Conservation (phyloP, 805 yeast species). For the Debaryomyces tyrocola region DNA sequence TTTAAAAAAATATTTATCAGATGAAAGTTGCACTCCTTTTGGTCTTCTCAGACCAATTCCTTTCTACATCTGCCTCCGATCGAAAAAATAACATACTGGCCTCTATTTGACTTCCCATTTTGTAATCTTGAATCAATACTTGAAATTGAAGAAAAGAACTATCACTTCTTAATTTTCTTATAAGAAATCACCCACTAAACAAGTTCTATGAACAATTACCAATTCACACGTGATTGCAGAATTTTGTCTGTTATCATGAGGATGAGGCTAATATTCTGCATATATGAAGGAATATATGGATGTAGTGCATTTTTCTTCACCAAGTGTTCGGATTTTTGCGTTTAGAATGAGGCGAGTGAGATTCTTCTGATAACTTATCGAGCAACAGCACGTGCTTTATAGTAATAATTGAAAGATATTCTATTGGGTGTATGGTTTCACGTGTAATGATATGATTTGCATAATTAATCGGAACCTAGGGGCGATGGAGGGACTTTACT, state of each 20-base stretch:
- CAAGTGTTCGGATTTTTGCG: too few relatives aligned
- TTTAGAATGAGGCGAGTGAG: not conserved
- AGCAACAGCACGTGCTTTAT: conserved; percentile 1
- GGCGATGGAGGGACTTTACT: too few relatives aligned
- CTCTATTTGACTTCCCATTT: conserved; percentile 2
- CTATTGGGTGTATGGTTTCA: not conserved
- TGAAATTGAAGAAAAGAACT: not conserved
- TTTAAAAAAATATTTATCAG: too few relatives aligned
- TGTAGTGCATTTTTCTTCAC: too few relatives aligned
- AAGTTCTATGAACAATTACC: not conserved
- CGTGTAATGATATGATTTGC: not conserved
- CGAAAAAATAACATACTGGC: conserved; percentile 4
- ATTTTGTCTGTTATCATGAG: not conserved
- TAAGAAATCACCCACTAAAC: not conserved
- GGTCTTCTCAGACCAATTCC: too few relatives aligned
- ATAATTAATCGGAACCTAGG: too few relatives aligned
- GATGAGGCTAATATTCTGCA: not conserved
- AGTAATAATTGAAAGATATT: not conserved
- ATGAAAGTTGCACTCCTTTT: too few relatives aligned
- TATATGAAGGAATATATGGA: not conserved
- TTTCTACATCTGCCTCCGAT: not conserved
- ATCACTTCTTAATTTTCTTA: not conserved
- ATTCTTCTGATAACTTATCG: not conserved
- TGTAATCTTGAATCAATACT: not conserved
- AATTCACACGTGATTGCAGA: not conserved